A percentile compares a stretch with the other conserved stretches of the same genome.
These are phyloP conservation scores for Diaporthe sp. DNA, from an alignment of 2,329 filamentous ascomycete genomes.

Conservation along the genomic window DNA sequence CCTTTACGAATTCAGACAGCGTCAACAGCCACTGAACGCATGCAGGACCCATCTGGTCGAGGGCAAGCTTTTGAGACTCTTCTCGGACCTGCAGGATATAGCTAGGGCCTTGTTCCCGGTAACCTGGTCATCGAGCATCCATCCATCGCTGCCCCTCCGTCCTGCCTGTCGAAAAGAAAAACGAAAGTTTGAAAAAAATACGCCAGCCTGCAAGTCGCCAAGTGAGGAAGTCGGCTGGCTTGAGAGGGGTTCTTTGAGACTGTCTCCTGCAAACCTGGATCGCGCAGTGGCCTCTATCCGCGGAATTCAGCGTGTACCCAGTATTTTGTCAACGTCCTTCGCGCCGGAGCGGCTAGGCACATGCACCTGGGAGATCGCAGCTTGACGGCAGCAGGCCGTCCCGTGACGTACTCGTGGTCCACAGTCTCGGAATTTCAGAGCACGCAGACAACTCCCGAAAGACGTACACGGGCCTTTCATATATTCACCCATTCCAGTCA, in stretches of 20 bases:
- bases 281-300: background rate
- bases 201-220: background rate
- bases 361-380: background rate
- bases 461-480: background rate
- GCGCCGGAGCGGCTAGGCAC: constrained; percentile 17
- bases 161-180: background rate
- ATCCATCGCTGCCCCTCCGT: background rate
- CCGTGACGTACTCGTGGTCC: background rate
- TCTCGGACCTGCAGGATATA: constrained; percentile 15
- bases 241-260: background rate
- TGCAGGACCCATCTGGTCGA: background rate
- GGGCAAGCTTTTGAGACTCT: background rate
- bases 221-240: too few species aligned
- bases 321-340: constrained; percentile 9
- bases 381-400: constrained; percentile 13
- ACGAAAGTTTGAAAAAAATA: too few species aligned
- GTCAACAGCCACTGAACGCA: constrained; percentile 2
- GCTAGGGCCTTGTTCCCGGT: background rate
- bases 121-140: background rate
- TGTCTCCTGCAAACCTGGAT: background rate
- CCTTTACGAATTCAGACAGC: constrained; percentile 1
- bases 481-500: too few species aligned
- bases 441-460: too few species aligned
- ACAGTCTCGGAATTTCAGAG: background rate
- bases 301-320: background rate